These are phyloP conservation scores for Neopestalotiopsis sp. DNA, from an alignment of 2,329 filamentous ascomycete genomes.

Conservation along the genomic window DNA sequence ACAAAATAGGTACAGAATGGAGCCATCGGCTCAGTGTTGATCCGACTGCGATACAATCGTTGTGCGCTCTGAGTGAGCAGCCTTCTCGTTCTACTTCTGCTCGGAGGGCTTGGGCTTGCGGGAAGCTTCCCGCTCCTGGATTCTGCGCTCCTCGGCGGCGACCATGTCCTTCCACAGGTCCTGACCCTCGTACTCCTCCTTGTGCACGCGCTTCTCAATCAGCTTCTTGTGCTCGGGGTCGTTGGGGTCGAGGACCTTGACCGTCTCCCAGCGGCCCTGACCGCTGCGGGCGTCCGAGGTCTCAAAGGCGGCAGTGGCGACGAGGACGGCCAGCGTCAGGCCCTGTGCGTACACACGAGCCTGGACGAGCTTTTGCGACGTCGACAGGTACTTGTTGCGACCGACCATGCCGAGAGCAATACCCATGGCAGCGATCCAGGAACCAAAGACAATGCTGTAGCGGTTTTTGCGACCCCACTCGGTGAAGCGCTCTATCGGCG, in stretches of 20 bases:
- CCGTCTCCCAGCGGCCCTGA: slow-evolving; percentile 80
- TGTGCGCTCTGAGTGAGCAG: background rate
- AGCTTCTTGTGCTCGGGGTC: slow-evolving; percentile 83
- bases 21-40: background rate
- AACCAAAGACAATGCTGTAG: slow-evolving; percentile 82
- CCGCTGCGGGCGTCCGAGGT: slow-evolving; percentile 76
- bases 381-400: slow-evolving; percentile 75
- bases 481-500: slow-evolving; percentile 63
- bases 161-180: slow-evolving; percentile 96
- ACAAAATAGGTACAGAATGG: background rate
- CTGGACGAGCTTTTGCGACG: slow-evolving; percentile 88
- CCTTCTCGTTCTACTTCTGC: background rate
- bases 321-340: slow-evolving; percentile 81
- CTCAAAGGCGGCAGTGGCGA: slow-evolving; percentile 85
- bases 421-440: slow-evolving; percentile 83
- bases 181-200: slow-evolving; percentile 85
- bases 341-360: slow-evolving; percentile 94
- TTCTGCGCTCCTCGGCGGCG: slow-evolving; percentile 72
- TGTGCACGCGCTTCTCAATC: slow-evolving; percentile 86
- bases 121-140: slow-evolving; percentile 43
- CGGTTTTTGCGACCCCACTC: slow-evolving; percentile 81
- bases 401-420: slow-evolving; percentile 76
- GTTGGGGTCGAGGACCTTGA: slow-evolving; percentile 79
- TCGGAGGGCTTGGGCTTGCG: background rate
- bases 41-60: background rate